A percentile compares a stretch with the other conserved stretches of the same genome.
phyloP scores from a whole-genome alignment of 768 basidiomycete genomes.

The Lentinula sp. region DNA sequence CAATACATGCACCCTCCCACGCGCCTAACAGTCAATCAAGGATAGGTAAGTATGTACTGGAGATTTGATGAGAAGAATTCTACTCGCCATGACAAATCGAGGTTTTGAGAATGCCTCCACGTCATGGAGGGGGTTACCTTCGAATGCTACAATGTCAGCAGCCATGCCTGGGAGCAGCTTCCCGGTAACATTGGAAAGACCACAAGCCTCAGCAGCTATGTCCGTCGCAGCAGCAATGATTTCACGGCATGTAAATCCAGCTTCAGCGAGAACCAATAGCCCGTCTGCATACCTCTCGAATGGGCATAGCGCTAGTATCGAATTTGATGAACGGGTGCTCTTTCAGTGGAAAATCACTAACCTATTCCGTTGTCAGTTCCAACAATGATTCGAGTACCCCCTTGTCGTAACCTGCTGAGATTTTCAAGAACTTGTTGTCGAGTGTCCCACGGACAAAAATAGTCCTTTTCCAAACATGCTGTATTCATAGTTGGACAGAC shows the following conservation, averaged over 20 bases:
- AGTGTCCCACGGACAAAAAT: constrained; percentile 6
- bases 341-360: background rate
- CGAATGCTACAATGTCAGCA: constrained; percentile 1
- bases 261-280: background rate
- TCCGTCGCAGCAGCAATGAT: constrained; percentile 2
- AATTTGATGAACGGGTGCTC: background rate
- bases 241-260: constrained; percentile 2
- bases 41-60: background rate
- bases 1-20: background rate
- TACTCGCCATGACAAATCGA: background rate
- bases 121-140: constrained; percentile 2
- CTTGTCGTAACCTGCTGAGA: background rate
- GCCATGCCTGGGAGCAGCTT: constrained; percentile 1
- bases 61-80: background rate
- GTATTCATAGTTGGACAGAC: constrained; percentile 6
- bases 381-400: background rate
- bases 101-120: background rate
- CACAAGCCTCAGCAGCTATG: constrained; percentile 2
- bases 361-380: constrained; percentile 6
- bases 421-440: background rate
- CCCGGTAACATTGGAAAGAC: background rate
- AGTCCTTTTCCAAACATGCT: constrained; percentile 2
- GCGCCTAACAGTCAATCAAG: background rate
- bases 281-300: constrained; percentile 5
- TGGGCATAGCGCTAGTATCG: background rate